phyloP scores from a whole-genome alignment of 139 green algal genomes.

The Chlorella vulgaris region DNA sequence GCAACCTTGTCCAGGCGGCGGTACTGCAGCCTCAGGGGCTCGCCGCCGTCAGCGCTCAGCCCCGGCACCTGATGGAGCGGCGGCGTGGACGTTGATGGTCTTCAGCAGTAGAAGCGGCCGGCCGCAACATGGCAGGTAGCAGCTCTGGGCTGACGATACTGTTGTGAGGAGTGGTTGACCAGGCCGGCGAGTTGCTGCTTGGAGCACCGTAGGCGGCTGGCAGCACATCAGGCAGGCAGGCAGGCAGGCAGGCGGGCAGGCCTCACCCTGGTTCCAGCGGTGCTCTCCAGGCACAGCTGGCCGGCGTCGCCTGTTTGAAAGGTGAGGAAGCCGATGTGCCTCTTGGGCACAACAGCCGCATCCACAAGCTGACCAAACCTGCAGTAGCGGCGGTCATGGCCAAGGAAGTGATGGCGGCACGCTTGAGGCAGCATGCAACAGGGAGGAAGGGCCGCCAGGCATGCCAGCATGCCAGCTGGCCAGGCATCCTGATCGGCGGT shows the following conservation, averaged over 20 bases:
- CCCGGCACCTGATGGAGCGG: background rate
- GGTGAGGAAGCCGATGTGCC: conserved; percentile 25
- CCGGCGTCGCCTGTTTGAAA: background rate
- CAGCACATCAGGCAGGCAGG: background rate
- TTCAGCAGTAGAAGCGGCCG: background rate
- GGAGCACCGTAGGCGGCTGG: no score
- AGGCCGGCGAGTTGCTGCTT: no score
- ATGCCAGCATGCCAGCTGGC: no score
- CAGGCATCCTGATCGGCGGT: no score
- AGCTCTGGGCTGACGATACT: no score
- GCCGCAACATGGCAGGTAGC: background rate
- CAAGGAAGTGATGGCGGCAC: background rate
- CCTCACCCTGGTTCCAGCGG: background rate
- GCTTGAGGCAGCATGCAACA: background rate
- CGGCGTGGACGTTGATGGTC: background rate
- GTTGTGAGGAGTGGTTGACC: no score
- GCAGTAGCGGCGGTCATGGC: background rate
- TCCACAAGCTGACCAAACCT: conserved; percentile 14
- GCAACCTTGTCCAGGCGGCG: background rate
- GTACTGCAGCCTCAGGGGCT: conserved; percentile 4
- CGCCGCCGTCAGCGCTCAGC: background rate
- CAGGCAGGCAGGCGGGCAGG: background rate
- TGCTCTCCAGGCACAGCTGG: background rate
- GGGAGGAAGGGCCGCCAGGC: no score
- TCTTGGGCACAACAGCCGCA: background rate